Evolutionary conservation across 2,329 filamentous ascomycete species (phyloP).

Genomic region (Talaromyces funiculosus): DNA sequence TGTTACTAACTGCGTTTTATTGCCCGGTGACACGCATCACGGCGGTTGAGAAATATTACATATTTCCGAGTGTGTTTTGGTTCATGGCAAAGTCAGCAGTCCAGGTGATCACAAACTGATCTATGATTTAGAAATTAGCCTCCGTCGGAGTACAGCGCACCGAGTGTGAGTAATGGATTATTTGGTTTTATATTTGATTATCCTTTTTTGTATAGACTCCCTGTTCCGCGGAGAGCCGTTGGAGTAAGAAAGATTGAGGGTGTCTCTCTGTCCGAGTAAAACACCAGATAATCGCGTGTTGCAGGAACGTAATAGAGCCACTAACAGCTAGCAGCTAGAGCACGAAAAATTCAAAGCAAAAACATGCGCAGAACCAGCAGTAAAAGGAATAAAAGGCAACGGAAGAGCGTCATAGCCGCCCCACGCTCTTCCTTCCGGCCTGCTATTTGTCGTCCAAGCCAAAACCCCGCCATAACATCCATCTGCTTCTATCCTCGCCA

Average conservation of each 20-base stretch:
- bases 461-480: constrained; percentile 1
- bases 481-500: constrained; percentile 6
- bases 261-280: background rate
- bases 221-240: constrained; percentile 1
- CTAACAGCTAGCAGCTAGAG: background rate
- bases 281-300: background rate
- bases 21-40: background rate
- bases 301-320: background rate
- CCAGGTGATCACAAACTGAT: background rate
- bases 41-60: background rate
- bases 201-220: background rate
- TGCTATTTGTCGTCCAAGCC: background rate
- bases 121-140: background rate
- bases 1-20: background rate
- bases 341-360: background rate
- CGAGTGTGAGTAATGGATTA: background rate
- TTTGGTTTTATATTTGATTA: background rate
- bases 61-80: background rate
- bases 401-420: constrained; percentile 20
- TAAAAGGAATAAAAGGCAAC: background rate
- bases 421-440: constrained; percentile 18
- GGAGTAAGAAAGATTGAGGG: background rate
- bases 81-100: background rate
- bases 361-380: too few species aligned
- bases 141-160: background rate